Base-by-base conservation (phyloP, 192 early-diverging fungal genomes). In the Backusella sp. region DNA sequence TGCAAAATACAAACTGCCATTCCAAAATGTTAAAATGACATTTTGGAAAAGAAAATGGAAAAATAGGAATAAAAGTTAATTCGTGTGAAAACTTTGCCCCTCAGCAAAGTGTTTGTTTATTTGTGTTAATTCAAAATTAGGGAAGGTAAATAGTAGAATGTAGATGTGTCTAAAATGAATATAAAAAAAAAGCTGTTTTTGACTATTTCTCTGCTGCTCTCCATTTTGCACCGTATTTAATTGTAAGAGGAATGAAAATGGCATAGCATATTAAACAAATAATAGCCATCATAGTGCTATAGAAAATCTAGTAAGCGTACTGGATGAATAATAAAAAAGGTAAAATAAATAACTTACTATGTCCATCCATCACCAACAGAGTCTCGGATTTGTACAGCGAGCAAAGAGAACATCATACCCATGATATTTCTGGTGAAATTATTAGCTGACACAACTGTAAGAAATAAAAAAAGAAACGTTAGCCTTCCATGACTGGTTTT, bases 381-480 rank as follows among this genome's bases (percentile, higher is more conserved):
- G 6, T 44, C 21, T 46, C 71, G 30, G 19, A 77, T 65, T 44
- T 23, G 8, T 28, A 28, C 70, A 19, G 76, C 76, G 26, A 72
- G 26, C 37, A 77, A 32, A 1, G 76, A 77, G 35, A 77, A 77
- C 28, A 77, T 66, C 66, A 69, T 77, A 32, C 46, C 70, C 23
- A 72, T n/a, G 28, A 73, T 21, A 66, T 72, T 77, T 66, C 76
- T 44, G 39, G 62, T 28, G 28, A 70, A 77, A 14, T 77, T 77
- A 65, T n/a, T 66, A 11, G 32, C 56, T 9, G 76, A 72, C 37
- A 77, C 39, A 6, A 72, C 76, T 66, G 26, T 21, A 36, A n/a
- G 6, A 17, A 2, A 6, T 5, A 66, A 36, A 36, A 37, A 21
- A 37, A 67, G 14, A 67, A 36, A 68, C 11, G n/a, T 36, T 66